A percentile compares a stretch with the other conserved stretches of the same genome.
These are phyloP conservation scores for Garcia nutans DNA, from an alignment of 345 rosid genomes.

Conservation along the genomic window DNA sequence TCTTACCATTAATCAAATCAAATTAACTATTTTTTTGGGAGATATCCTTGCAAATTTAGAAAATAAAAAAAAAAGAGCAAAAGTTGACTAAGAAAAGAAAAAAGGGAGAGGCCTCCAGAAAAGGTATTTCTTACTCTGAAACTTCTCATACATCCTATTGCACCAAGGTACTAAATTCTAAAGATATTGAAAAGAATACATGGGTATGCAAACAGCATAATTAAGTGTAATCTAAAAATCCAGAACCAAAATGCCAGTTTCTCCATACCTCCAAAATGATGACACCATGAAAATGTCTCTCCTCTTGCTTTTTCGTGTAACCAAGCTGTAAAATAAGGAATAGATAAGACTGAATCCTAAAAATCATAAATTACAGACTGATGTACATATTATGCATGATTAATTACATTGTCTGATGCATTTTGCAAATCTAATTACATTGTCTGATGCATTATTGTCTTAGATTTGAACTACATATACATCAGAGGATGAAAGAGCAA, in stretches of 20 bases:
- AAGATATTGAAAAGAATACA: not conserved
- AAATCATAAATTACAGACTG: not conserved
- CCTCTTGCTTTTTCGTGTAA: slow-evolving; percentile 94
- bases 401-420: not conserved
- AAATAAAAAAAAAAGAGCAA: too few species aligned
- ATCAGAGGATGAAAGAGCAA: not conserved
- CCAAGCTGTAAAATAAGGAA: slow-evolving; percentile 68
- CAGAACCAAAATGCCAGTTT: not conserved
- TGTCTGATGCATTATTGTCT: too few species aligned
- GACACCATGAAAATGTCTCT: slow-evolving; percentile 89
- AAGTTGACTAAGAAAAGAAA: too few species aligned
- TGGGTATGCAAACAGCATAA: not conserved
- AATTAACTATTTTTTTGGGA: not conserved
- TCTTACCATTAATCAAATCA: not conserved
- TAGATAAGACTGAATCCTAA: not conserved
- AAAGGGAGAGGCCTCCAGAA: not conserved
- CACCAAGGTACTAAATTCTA: not conserved
- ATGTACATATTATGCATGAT: not conserved
- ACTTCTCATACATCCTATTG: not conserved
- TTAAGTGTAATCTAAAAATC: not conserved
- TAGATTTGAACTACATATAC: not conserved
- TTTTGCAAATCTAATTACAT: not conserved
- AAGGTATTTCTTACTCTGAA: not conserved
- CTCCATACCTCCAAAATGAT: slow-evolving; percentile 80
- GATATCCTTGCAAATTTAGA: not conserved